Evolutionary conservation across 306 rosid species (phyloP), one percentile per base, ranked within the genome.

Genomic region (Begonia peltatifolia): DNA sequence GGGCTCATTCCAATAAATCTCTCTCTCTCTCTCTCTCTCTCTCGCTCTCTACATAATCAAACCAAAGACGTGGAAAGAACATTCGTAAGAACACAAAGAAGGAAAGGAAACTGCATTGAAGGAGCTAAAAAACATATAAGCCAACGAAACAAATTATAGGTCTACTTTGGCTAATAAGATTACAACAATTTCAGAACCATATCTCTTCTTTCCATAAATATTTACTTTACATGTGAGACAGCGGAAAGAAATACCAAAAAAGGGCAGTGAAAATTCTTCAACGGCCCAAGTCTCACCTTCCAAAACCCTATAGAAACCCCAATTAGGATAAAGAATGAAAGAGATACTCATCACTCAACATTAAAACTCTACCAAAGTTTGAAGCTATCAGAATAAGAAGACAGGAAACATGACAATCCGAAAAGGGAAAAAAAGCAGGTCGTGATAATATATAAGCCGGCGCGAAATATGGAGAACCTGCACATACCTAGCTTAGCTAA

Each of bases 171-270:
- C 68, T 72, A 63, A 77, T 67, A 64, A 58, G 76, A 82, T 68
- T 69, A 86, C 74, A 70, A 63, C 58, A 78, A 85, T 30, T 5
- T 30, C 38, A 30, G 38, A 85, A 74, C 63, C 76, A 63, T 63
- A 72, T 73, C 68, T 52, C 86, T 76, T 80, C 87, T 87, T 83
- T 78, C 74, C 38, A 90, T 85, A 53, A 90, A 83, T 83, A 30
- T 30, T 86, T 77, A 80, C 99, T 90, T 80, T 90, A 86, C 99
- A 90, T 70, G 80, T 81, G 85, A 72, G 79, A 50, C 65, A 66
- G 63, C 68, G 53, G 58, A 64, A 59, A 63, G 77, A 68, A 30
- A 30, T 30, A 30, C 38, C 41, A 63, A 54, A 50, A 60, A 74
- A 63, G 56, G 63, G 51, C 59, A 52, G 63, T 61, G 64, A 73